Evolutionary conservation across 768 basidiomycete genomes (phyloP), one percentile per base, ranked within the genome.

Genomic region (Tylopilus balloui): DNA sequence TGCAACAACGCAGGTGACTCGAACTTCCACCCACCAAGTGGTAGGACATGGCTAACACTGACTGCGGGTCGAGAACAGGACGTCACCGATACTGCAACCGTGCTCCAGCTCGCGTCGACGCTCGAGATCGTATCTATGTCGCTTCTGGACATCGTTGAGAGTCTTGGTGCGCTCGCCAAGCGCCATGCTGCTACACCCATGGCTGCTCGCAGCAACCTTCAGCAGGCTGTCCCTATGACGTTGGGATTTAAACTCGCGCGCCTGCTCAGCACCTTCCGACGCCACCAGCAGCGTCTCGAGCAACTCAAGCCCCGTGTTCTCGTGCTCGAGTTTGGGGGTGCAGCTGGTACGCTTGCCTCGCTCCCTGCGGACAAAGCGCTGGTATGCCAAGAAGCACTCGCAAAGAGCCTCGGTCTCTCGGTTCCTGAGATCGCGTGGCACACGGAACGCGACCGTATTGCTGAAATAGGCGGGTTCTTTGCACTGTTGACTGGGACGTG

Each of bases 171-270:
- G 31, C 53, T 75, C 19, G 64, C 67, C 31, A 48, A 41, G 2
- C 57, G 51, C 21, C 62, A 77, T 51, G 68, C 66, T 12, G 54
- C 66, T 2, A 75, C 74, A 3, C 69, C 69, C 0, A 77, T 76
- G 74, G 69, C 71, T 11, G 75, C 68, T 34, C 71, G 74, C 15
- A 76, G 74, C 45, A 76, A 75, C 50, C 59, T 77, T 25, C 75
- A 75, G 51, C 73, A 77, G 45, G 75, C 75, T 12, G 75, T 77
- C 14, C 74, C 74, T 4, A 75, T 77, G 46, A 64, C 75, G 4
- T 66, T 74, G 35, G 75, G 75, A 0, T 77, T 77, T 56, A 75
- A 77, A 51, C 65, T 74, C 49, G 73, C 73, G 7, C 67, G 75
- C 7, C 67, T 77, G 39, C 60, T 74, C 1, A 65, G 69, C 14